Evolutionary conservation across 768 basidiomycete species (phyloP).

Genomic region (Suillus plorans): DNA sequence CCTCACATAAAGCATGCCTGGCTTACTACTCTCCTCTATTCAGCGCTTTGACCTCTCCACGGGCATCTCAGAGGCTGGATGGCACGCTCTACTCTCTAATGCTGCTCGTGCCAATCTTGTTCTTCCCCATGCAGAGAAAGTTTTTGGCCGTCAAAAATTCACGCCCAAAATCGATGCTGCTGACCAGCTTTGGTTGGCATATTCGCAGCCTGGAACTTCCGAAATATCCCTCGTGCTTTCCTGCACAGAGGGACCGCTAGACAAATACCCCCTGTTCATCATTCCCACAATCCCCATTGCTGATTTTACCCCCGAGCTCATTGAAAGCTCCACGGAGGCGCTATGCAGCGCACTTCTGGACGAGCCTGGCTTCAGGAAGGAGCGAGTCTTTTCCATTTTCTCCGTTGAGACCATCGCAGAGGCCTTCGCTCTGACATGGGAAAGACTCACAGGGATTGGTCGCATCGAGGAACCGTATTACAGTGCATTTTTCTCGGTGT

Average conservation of each 20-base stretch:
- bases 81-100: conserved; percentile 26
- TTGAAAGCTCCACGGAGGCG: conserved; percentile 37
- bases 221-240: conserved; percentile 55
- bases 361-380: conserved; percentile 6
- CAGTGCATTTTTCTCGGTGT: conserved; percentile 55
- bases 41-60: conserved; percentile 10
- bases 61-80: conserved; percentile 26
- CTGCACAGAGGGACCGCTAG: conserved; percentile 55
- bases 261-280: conserved; percentile 67
- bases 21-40: conserved; percentile 1
- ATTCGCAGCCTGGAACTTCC: conserved; percentile 14
- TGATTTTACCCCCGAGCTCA: conserved; percentile 37
- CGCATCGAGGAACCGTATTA: conserved; percentile 52
- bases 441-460: conserved; percentile 40
- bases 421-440: conserved; percentile 52
- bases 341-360: conserved; percentile 36
- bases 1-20: conserved; percentile 16
- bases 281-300: conserved; percentile 29
- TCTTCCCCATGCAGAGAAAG: conserved; percentile 38
- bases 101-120: conserved; percentile 41
- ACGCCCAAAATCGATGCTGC: neutral
- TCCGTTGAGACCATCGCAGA: conserved; percentile 47
- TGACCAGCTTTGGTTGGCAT: conserved; percentile 33
- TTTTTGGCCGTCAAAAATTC: conserved; percentile 3
- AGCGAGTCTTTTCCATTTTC: conserved; percentile 66